These are phyloP conservation scores for Hanseniaspora hatyaiensis DNA, from an alignment of 805 yeast genomes.

Conservation along the genomic window DNA sequence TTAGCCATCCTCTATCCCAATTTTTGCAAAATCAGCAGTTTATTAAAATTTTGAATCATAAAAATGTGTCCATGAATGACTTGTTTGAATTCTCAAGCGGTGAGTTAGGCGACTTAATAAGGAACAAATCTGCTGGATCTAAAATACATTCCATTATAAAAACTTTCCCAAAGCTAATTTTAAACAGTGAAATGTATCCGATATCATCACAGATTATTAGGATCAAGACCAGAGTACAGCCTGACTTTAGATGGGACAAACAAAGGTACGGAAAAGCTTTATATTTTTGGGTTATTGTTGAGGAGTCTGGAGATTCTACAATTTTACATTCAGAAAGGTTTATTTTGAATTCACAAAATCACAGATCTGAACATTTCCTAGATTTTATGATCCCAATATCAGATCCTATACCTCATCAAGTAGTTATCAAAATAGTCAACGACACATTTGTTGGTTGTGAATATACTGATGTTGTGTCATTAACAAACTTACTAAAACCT, in stretches of 20 bases:
- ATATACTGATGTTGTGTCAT: conserved; percentile 61
- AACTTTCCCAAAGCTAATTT: conserved; percentile 61
- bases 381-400: conserved; percentile 87
- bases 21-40: conserved; percentile 67
- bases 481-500: conserved; percentile 82
- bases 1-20: conserved; percentile 79
- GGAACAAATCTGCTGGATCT: conserved; percentile 63
- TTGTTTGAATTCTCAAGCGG: conserved; percentile 59
- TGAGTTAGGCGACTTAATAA: conserved; percentile 84
- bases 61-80: conserved; percentile 56
- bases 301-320: conserved; percentile 62
- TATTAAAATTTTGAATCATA: conserved; percentile 47
- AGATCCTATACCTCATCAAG: conserved; percentile 84
- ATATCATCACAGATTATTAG: conserved; percentile 78
- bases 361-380: conserved; percentile 50
- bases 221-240: conserved; percentile 53
- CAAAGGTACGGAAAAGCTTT: conserved; percentile 72
- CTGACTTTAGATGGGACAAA: conserved; percentile 81
- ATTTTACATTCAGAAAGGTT: conserved; percentile 76
- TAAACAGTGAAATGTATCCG: conserved; percentile 78
- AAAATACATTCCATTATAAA: conserved; percentile 49
- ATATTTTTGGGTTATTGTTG: conserved; percentile 86
- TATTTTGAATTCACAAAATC: conserved; percentile 48
- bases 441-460: conserved; percentile 89
- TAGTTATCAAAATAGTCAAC: conserved; percentile 64